These are phyloP conservation scores for Trypanosoma scelopori DNA, from an alignment of 208 protist genomes.

Conservation along the genomic window DNA sequence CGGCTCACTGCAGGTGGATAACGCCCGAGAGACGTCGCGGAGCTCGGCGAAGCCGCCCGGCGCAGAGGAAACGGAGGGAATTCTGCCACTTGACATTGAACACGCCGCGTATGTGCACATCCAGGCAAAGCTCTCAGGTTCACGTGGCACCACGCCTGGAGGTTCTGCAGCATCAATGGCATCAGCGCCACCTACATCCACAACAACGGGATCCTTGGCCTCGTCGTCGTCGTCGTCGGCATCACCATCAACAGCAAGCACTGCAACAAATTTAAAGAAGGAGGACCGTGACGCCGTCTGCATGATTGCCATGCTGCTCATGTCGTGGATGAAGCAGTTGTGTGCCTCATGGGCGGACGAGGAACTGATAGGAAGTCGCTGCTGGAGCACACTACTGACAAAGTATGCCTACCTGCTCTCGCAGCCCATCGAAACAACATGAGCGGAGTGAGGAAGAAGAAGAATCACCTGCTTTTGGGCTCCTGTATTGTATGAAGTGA, in stretches of 20 bases:
- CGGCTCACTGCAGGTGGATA: constrained; percentile 22
- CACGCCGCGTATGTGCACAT: constrained; percentile 28
- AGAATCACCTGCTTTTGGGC: no score
- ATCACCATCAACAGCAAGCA: neutral
- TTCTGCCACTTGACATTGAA: constrained; percentile 27
- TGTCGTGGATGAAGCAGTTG: constrained; percentile 38
- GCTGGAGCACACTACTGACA: constrained; percentile 26
- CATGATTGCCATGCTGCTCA: constrained; percentile 33
- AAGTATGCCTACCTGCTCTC: constrained; percentile 33
- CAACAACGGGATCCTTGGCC: no score
- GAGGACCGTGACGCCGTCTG: constrained; percentile 33
- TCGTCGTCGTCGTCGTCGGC: neutral
- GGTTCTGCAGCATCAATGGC: neutral
- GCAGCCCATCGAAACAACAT: constrained; percentile 27
- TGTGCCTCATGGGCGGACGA: constrained; percentile 22
- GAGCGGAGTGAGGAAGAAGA: constrained; percentile 6
- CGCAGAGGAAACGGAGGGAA: constrained; percentile 25
- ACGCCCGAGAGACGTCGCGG: constrained; percentile 8
- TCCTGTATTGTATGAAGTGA: no score
- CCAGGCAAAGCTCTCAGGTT: constrained; percentile 14
- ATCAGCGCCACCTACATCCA: no score
- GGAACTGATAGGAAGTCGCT: constrained; percentile 27
- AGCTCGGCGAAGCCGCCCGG: constrained; percentile 24
- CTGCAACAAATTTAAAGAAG: constrained; percentile 2
- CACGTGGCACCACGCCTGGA: neutral